These are phyloP conservation scores for Zygosaccharomyces gambellarensis DNA, from an alignment of 805 yeast genomes.

Conservation along the genomic window DNA sequence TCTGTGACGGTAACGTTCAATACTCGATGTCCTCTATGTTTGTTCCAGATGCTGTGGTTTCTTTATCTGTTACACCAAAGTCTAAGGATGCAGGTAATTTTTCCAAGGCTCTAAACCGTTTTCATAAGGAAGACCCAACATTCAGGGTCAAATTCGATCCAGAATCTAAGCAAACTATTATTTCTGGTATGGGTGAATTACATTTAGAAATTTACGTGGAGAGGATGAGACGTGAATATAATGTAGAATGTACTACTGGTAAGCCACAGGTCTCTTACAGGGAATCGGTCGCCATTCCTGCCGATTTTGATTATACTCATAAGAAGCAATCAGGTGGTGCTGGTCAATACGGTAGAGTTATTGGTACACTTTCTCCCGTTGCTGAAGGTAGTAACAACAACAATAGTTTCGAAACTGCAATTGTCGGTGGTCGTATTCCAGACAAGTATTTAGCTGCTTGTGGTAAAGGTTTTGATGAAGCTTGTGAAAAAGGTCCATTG, in stretches of 20 bases:
- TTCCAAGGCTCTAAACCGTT: constrained; percentile 93
- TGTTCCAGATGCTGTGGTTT: constrained; percentile 98
- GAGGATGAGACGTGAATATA: constrained; percentile 96
- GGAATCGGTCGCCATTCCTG: constrained; percentile 73
- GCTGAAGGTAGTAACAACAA: constrained; percentile 52
- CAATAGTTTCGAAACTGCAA: constrained; percentile 76
- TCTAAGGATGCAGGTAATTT: constrained; percentile 82
- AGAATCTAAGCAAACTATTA: constrained; percentile 81
- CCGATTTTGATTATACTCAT: constrained; percentile 88
- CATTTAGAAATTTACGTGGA: constrained; percentile 97
- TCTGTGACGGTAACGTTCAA: constrained; percentile 74
- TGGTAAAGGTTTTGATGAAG: constrained; percentile 91
- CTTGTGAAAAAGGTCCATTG: constrained; percentile 92
- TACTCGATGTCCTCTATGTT: constrained; percentile 96
- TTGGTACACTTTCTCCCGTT: constrained; percentile 68
- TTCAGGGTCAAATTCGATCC: constrained; percentile 91
- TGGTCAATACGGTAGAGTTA: constrained; percentile 96
- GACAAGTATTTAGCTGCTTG: constrained; percentile 93
- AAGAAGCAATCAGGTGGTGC: constrained; percentile 99
- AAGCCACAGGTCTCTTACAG: constrained; percentile 98
- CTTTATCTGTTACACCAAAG: constrained; percentile 84
- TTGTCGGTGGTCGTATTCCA: constrained; percentile 95
- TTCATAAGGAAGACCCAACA: constrained; percentile 99
- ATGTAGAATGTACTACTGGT: constrained; percentile 92
- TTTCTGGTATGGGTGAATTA: constrained; percentile 97